A percentile compares a stretch with the other conserved stretches of the same genome.
Evolutionary conservation across 169 alveolate genomes (phyloP).

Genomic region (Sarcocystis neurona): DNA sequence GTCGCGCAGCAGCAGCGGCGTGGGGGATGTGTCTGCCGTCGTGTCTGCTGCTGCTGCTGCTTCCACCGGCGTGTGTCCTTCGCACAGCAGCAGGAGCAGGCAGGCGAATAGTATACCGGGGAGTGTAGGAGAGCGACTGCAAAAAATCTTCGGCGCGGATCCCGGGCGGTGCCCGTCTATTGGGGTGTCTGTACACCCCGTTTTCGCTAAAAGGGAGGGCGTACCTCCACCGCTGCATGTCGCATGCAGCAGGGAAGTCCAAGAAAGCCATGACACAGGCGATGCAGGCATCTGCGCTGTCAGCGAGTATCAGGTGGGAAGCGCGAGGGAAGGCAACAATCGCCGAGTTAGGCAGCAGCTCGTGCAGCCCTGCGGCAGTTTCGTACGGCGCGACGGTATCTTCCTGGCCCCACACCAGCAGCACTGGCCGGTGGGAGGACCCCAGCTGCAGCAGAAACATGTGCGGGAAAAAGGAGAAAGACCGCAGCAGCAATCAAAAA

Average conservation of each 20-base stretch:
- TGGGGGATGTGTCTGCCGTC: too few species aligned
- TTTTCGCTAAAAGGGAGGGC: slow-evolving; percentile 22
- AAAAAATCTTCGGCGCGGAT: neutral
- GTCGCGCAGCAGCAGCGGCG: too few species aligned
- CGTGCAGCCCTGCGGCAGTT: neutral
- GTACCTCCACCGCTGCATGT: slow-evolving; percentile 1
- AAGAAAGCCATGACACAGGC: slow-evolving; percentile 26
- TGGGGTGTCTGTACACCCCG: slow-evolving; percentile 18
- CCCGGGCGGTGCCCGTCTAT: neutral
- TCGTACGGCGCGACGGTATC: slow-evolving; percentile 12
- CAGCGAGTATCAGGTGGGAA: slow-evolving; percentile 33
- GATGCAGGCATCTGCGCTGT: slow-evolving; percentile 30
- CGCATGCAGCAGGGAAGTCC: slow-evolving; percentile 34
- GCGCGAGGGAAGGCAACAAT: neutral
- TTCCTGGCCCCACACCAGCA: slow-evolving; percentile 30
- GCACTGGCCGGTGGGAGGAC: neutral
- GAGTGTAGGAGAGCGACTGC: neutral
- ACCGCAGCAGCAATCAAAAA: too few species aligned
- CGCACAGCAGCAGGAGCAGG: too few species aligned
- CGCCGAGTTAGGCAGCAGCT: neutral
- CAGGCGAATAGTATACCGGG: slow-evolving; percentile 8
- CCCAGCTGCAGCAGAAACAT: slow-evolving; percentile 33
- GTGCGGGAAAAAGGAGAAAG: too few species aligned
- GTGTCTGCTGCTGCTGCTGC: too few species aligned
- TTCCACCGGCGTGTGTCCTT: too few species aligned